Base-by-base conservation (phyloP, 768 basidiomycete species). In the Amanita brunnescens region DNA sequence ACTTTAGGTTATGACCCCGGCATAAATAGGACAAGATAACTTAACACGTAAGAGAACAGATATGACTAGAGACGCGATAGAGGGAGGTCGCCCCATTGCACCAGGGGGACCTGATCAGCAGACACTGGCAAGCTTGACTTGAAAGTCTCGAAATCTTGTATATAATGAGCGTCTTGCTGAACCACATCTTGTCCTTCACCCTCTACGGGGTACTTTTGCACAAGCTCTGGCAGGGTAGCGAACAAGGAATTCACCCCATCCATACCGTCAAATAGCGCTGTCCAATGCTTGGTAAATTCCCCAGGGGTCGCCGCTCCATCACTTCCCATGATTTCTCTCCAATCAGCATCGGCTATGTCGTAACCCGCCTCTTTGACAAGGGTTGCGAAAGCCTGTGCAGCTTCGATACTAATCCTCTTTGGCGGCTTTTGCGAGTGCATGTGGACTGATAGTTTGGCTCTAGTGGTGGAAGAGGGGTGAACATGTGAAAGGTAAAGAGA, bases 381-480 rank as follows among this genome's bases (percentile, higher is more conserved):
- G 10, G 62, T 63, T 53, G 80, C 75, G 55, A 93, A 86, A 5
- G 78, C 82, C 51, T 78, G 67, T 33, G 79, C 73, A 4, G 88
- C 82, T 3, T 78, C 73, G 1, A 70, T 61, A 60, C 87, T 88
- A 62, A 92, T 75, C 55, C 74, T 80, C 60, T 74, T 75, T 2
- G 71, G 70, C 6, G 78, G 76, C 64, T 79, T 85, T 60, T 82
- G 83, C 9, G 90, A 91, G 40, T 74, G 71, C 67, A 89, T 72
- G 56, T 94, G 95, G 42, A 90, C 73, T 1, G 93, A 91, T 47
- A 92, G 69, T 67, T 98, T 98, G 12, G 86, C 74, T 34, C 94
- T 83, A 2, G 71, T 76, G 24, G 70, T 55, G 0, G 89, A 88
- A 0, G 73, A 77, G 4, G 84, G 85, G 61, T 91, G 83, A 46